Evolutionary conservation across 805 yeast genomes (phyloP).

Genomic region (Saccharomyces kudriavzevii): DNA sequence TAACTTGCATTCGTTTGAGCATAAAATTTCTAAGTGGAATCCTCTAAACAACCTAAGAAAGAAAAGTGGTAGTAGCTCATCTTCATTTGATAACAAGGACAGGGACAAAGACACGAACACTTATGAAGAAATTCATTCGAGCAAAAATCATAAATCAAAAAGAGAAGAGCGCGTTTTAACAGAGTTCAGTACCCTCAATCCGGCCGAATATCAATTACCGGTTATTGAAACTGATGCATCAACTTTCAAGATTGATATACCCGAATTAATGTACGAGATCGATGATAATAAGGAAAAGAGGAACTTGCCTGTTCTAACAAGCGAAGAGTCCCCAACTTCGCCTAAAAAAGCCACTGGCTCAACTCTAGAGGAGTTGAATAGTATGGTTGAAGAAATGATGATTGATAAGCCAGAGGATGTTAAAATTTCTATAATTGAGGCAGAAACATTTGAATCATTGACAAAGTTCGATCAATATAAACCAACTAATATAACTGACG

Average conservation of each 20-base stretch:
- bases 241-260: conserved; percentile 16
- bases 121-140: not conserved
- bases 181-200: conserved; percentile 10
- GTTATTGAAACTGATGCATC: conserved; percentile 17
- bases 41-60: conserved; percentile 23
- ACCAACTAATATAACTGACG: conserved; percentile 18
- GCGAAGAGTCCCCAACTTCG: conserved; percentile 7
- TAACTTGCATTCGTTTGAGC: conserved; percentile 18
- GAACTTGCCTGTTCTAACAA: not conserved
- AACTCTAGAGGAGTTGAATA: conserved; percentile 28
- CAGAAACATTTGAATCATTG: conserved; percentile 22
- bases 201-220: conserved; percentile 20
- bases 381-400: conserved; percentile 32
- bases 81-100: not conserved
- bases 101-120: not conserved
- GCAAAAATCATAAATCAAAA: not conserved
- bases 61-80: conserved; percentile 15
- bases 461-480: conserved; percentile 27
- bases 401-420: conserved; percentile 5
- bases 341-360: conserved; percentile 8
- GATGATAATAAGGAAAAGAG: conserved; percentile 4
- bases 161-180: conserved; percentile 4
- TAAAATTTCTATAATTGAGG: conserved; percentile 6
- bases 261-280: conserved; percentile 4
- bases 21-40: conserved; percentile 27